These are phyloP conservation scores for Chaetomium olivaceum DNA, from an alignment of 2,329 filamentous ascomycete species.

Conservation along the genomic window DNA sequence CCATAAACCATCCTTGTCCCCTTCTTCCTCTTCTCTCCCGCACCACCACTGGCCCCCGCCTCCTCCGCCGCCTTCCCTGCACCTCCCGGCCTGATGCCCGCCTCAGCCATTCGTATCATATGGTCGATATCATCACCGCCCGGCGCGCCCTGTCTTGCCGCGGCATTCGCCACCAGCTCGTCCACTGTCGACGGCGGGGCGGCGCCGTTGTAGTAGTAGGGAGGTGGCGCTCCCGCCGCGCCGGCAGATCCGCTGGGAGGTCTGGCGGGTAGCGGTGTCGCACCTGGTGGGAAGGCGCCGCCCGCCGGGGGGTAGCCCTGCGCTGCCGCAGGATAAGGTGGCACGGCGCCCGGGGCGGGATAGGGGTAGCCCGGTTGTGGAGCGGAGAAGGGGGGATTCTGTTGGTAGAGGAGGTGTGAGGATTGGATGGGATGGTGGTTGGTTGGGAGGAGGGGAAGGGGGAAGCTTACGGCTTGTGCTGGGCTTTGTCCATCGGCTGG, in stretches of 20 bases:
- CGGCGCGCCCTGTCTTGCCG: slow-evolving; percentile 31
- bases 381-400: slow-evolving; percentile 48
- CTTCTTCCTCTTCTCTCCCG: slow-evolving; percentile 58
- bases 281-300: slow-evolving; percentile 38
- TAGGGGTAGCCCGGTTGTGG: slow-evolving; percentile 40
- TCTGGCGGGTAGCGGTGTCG: slow-evolving; percentile 48
- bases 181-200: slow-evolving; percentile 46
- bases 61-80: slow-evolving; percentile 64
- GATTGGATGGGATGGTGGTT: background rate
- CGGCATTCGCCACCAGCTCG: slow-evolving; percentile 49
- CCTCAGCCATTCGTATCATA: slow-evolving; percentile 64
- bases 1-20: slow-evolving; percentile 73
- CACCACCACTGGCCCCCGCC: slow-evolving; percentile 47
- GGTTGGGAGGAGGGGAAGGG: background rate
- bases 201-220: slow-evolving; percentile 36
- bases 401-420: slow-evolving; percentile 20
- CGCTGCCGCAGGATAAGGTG: slow-evolving; percentile 36
- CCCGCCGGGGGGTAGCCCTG: slow-evolving; percentile 30
- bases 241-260: slow-evolving; percentile 42
- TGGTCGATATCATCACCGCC: slow-evolving; percentile 64
- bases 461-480: slow-evolving; percentile 56
- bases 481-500: slow-evolving; percentile 53
- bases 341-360: slow-evolving; percentile 26
- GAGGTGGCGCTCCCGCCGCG: slow-evolving; percentile 26
- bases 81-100: slow-evolving; percentile 55